These are phyloP conservation scores for Keithomyces neogunnii DNA, from an alignment of 2,329 filamentous ascomycete genomes.

Conservation along the genomic window DNA sequence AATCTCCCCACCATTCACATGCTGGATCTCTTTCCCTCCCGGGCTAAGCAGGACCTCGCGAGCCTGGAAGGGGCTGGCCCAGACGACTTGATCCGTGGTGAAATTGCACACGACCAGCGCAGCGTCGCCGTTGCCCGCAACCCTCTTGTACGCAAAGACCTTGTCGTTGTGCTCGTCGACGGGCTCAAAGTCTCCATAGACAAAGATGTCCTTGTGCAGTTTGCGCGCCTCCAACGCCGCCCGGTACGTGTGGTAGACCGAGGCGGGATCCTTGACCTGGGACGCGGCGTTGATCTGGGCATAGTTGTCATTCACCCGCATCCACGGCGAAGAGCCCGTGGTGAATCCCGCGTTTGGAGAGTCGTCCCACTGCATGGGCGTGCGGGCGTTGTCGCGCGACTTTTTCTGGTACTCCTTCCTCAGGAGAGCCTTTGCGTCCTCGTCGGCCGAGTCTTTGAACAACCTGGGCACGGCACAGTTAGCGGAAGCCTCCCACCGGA, in stretches of 20 bases:
- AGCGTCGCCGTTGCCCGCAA: slow-evolving; percentile 18
- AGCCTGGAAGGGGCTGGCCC: slow-evolving; percentile 19
- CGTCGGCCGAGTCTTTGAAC: slow-evolving; percentile 29
- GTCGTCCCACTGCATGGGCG: slow-evolving; percentile 65
- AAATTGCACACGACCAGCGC: slow-evolving; percentile 33
- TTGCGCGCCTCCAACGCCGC: slow-evolving; percentile 52
- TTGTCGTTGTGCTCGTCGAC: slow-evolving; percentile 26
- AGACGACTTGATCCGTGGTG: slow-evolving; percentile 20
- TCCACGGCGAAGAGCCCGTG: slow-evolving; percentile 52
- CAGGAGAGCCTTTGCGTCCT: slow-evolving; percentile 26
- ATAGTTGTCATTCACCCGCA: slow-evolving; percentile 59
- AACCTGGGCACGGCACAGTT: slow-evolving; percentile 15
- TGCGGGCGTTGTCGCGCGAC: slow-evolving; percentile 60
- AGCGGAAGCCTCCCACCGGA: background rate
- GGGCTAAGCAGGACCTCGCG: slow-evolving; percentile 27
- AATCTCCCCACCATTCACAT: slow-evolving; percentile 18
- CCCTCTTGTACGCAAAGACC: slow-evolving; percentile 30
- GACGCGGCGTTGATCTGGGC: slow-evolving; percentile 51
- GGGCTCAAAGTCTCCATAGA: slow-evolving; percentile 51
- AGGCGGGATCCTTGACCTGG: slow-evolving; percentile 38
- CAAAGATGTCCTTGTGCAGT: slow-evolving; percentile 50
- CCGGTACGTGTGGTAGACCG: slow-evolving; percentile 55
- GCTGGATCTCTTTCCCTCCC: slow-evolving; percentile 17
- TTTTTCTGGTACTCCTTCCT: slow-evolving; percentile 44
- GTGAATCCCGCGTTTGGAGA: slow-evolving; percentile 57